Conservation (phyloP, 371 early-diverging fungal species). For the Mucor indicus region DNA sequence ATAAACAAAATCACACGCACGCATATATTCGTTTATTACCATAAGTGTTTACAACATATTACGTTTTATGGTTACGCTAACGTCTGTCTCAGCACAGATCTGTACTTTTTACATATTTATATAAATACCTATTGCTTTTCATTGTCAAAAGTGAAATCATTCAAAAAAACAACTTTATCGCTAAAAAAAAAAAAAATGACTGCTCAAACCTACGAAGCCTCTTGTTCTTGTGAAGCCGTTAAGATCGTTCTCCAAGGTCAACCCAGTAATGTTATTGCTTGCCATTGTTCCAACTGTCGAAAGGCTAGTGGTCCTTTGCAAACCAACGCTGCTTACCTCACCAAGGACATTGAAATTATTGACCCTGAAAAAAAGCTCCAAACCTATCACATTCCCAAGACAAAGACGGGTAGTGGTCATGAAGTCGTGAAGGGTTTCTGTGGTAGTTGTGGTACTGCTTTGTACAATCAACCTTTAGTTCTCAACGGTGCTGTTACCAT, state of each 20-base stretch:
- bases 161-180: too few relatives aligned
- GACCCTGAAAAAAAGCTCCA: slow-evolving; percentile 17
- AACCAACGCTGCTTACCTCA: slow-evolving; percentile 17
- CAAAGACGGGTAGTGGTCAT: slow-evolving; percentile 13
- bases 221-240: slow-evolving; percentile 21
- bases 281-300: slow-evolving; percentile 26
- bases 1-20: too few relatives aligned
- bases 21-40: too few relatives aligned
- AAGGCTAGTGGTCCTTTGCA: slow-evolving; percentile 26
- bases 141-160: too few relatives aligned
- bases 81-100: too few relatives aligned
- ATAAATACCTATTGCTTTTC: too few relatives aligned
- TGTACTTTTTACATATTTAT: too few relatives aligned
- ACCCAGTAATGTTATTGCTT: slow-evolving; percentile 14
- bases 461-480: slow-evolving; percentile 25
- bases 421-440: slow-evolving; percentile 28
- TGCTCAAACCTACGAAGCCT: slow-evolving; percentile 11
- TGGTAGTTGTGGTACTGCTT: slow-evolving; percentile 20
- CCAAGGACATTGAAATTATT: slow-evolving; percentile 6
- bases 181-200: too few relatives aligned
- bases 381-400: slow-evolving; percentile 15
- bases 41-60: too few relatives aligned
- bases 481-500: slow-evolving; percentile 20
- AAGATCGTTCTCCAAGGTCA: slow-evolving; percentile 11
- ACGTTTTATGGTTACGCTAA: too few relatives aligned